phyloP scores from a whole-genome alignment of 2,329 filamentous ascomycete genomes.

The Talaromyces sp. region DNA sequence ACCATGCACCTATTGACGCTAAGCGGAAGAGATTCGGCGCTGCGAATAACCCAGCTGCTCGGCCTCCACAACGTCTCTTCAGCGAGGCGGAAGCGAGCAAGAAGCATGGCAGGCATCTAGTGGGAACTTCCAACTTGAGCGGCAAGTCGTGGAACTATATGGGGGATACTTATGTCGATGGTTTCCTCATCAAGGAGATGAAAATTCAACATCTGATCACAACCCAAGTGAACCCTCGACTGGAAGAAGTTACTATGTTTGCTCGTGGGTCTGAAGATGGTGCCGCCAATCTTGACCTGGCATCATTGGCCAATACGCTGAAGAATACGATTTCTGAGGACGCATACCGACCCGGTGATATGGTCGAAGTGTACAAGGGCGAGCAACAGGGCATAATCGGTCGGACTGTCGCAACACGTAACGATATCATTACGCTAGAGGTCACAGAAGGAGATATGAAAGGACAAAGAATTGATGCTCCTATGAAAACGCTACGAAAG shows the following conservation, averaged over 20 bases:
- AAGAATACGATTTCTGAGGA: slow-evolving; percentile 77
- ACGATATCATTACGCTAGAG: slow-evolving; percentile 84
- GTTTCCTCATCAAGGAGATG: slow-evolving; percentile 89
- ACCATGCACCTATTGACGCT: slow-evolving; percentile 48
- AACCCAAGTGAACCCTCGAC: slow-evolving; percentile 83
- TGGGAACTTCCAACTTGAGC: slow-evolving; percentile 47
- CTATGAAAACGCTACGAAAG: slow-evolving; percentile 86
- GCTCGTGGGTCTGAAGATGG: slow-evolving; percentile 84
- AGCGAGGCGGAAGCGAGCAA: slow-evolving; percentile 91
- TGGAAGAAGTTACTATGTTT: slow-evolving; percentile 96
- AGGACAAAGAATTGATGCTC: slow-evolving; percentile 85
- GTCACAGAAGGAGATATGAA: slow-evolving; percentile 77
- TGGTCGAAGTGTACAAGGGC: slow-evolving; percentile 93
- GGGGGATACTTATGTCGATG: slow-evolving; percentile 84
- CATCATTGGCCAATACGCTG: slow-evolving; percentile 81
- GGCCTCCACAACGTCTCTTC: slow-evolving; percentile 84
- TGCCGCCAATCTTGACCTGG: slow-evolving; percentile 86
- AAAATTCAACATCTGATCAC: slow-evolving; percentile 81
- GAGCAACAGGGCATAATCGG: slow-evolving; percentile 91
- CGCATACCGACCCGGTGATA: slow-evolving; percentile 84
- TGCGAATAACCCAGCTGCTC: slow-evolving; percentile 50
- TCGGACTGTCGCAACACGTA: slow-evolving; percentile 76
- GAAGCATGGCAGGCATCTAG: slow-evolving; percentile 63
- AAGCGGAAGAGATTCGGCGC: slow-evolving; percentile 72
- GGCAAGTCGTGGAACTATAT: slow-evolving; percentile 77